Percentiles rank a stretch among this genome's conserved stretches.
These are phyloP conservation scores for Claviceps paspali DNA, from an alignment of 2,329 filamentous ascomycete species.

Conservation along the genomic window DNA sequence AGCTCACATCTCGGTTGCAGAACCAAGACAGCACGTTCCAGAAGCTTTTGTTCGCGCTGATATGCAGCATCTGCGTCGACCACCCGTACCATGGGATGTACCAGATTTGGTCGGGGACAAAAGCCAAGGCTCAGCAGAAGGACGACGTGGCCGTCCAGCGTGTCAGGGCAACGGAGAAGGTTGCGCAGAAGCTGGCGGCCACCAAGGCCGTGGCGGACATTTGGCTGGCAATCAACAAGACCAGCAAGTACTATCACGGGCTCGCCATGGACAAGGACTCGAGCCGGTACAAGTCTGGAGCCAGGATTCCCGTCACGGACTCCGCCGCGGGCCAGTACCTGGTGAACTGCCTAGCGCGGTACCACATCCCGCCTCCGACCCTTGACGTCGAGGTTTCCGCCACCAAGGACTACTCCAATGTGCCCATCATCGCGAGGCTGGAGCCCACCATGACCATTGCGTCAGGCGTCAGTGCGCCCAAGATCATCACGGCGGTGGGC, in stretches of 20 bases:
- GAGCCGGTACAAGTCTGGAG: constrained; percentile 50
- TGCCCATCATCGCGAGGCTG: constrained; percentile 62
- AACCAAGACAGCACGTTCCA: constrained; percentile 61
- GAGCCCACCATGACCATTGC: constrained; percentile 70
- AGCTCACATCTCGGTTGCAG: constrained; percentile 83
- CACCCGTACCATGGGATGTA: constrained; percentile 98
- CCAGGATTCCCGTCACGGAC: constrained; percentile 48
- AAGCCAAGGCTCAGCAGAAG: constrained; percentile 50
- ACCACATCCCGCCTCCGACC: constrained; percentile 73
- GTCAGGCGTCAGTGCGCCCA: constrained; percentile 80
- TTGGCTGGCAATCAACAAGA: constrained; percentile 59
- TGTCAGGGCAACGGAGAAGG: constrained; percentile 52
- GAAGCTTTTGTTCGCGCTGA: constrained; percentile 52
- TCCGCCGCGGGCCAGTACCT: constrained; percentile 48
- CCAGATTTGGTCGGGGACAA: constrained; percentile 76
- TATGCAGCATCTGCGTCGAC: constrained; percentile 73
- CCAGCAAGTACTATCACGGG: constrained; percentile 50
- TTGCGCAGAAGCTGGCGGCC: constrained; percentile 46
- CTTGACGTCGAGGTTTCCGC: constrained; percentile 65
- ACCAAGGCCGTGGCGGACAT: constrained; percentile 35
- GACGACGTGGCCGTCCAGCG: constrained; percentile 64
- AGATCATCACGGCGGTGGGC: constrained; percentile 72
- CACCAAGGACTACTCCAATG: constrained; percentile 57
- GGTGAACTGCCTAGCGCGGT: constrained; percentile 44
- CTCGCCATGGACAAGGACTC: constrained; percentile 52